Conservation (phyloP, 139 green algal genomes). For the Chara braunii region DNA sequence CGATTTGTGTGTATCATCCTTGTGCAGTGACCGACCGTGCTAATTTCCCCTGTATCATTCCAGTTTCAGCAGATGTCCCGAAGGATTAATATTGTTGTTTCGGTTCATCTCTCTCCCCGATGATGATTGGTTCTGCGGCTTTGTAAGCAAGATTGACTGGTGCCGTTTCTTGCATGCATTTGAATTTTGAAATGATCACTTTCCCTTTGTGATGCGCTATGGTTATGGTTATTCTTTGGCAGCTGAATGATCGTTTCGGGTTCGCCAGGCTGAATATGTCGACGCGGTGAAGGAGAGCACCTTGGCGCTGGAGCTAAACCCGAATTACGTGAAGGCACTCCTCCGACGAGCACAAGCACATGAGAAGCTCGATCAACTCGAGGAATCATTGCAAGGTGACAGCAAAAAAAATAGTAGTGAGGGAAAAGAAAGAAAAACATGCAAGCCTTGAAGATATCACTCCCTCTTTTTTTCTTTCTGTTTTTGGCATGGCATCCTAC, state of each 20-base stretch:
- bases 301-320: slow-evolving; percentile 33
- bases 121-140: not conserved
- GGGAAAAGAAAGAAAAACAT: too few species aligned
- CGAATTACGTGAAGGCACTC: slow-evolving; percentile 67
- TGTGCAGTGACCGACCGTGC: too few species aligned
- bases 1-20: too few species aligned
- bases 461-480: not conserved
- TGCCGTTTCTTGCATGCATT: not conserved
- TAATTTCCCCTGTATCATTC: too few species aligned
- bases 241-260: slow-evolving; percentile 1
- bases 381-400: slow-evolving; percentile 55
- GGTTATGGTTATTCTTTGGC: not conserved
- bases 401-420: too few species aligned
- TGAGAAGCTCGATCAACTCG: slow-evolving; percentile 70
- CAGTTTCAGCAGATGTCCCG: slow-evolving; percentile 1
- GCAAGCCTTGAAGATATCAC: too few species aligned
- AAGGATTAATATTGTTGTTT: not conserved
- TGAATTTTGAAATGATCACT: slow-evolving; percentile 4
- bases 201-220: slow-evolving; percentile 2
- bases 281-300: slow-evolving; percentile 40
- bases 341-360: slow-evolving; percentile 61
- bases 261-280: slow-evolving; percentile 19
- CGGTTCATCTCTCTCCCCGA: not conserved
- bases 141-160: not conserved
- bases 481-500: too few species aligned